A percentile compares a stretch with the other conserved stretches of the same genome.
These are phyloP conservation scores for Leishmania mexicana DNA, from an alignment of 208 protist species.

Conservation along the genomic window DNA sequence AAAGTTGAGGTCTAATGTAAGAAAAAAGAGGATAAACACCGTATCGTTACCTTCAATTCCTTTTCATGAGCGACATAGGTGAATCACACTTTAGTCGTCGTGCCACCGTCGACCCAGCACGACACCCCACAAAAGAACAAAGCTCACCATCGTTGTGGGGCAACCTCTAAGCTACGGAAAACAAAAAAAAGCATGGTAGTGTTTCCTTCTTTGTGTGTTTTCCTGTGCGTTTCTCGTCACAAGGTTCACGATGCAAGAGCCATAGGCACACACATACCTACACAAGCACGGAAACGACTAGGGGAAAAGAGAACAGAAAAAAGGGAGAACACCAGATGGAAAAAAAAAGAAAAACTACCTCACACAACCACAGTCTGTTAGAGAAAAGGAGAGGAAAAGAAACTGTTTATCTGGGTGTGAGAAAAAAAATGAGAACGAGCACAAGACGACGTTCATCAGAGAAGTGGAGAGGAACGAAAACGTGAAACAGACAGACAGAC, in stretches of 20 bases:
- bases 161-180: not conserved
- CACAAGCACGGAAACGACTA: not conserved
- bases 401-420: not conserved
- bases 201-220: not conserved
- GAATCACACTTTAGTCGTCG: not conserved
- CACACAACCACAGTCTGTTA: not conserved
- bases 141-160: not conserved
- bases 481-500: not conserved
- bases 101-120: not conserved
- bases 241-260: not conserved
- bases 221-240: not conserved
- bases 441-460: not conserved
- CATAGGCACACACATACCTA: not conserved
- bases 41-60: not conserved
- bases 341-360: not conserved
- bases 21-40: not conserved
- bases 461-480: conserved; percentile 6
- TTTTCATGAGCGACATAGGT: not conserved
- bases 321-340: not conserved
- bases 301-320: not conserved
- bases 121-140: not conserved
- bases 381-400: not conserved
- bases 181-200: not conserved
- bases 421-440: not conserved
- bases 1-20: not conserved